Conservation (phyloP, 768 basidiomycete species). For the Polyporus arcularius region DNA sequence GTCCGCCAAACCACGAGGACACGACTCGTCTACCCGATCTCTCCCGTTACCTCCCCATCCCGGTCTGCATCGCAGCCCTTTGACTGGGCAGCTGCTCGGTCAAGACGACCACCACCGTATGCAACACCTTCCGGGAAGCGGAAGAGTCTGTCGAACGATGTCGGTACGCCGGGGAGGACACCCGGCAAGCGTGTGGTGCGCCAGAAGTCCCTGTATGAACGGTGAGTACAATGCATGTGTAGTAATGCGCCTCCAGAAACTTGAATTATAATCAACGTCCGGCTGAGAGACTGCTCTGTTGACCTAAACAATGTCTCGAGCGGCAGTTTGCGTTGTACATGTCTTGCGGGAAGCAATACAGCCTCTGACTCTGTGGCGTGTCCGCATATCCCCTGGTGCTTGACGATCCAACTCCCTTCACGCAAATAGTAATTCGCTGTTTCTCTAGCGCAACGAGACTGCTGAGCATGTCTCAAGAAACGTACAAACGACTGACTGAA, state of each 20-base stretch:
- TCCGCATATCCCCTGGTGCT: too few relatives aligned
- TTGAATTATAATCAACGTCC: not conserved
- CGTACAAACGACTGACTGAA: not conserved
- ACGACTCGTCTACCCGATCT: conserved; percentile 49
- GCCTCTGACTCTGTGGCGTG: not conserved
- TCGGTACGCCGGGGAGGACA: conserved; percentile 31
- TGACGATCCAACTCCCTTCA: too few relatives aligned
- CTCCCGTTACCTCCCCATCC: conserved; percentile 67
- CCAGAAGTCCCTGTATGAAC: conserved; percentile 64
- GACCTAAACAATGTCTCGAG: not conserved
- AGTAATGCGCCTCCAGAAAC: not conserved
- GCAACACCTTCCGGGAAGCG: conserved; percentile 53
- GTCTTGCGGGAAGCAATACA: not conserved
- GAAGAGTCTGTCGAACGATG: conserved; percentile 26
- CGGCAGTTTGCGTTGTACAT: not conserved
- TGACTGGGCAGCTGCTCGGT: conserved; percentile 86
- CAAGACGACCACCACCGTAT: conserved; percentile 71
- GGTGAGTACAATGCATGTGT: conserved; percentile 37
- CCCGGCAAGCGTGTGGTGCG: conserved; percentile 58
- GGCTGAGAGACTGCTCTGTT: not conserved
- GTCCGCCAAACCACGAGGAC: conserved; percentile 40
- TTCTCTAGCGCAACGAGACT: too few relatives aligned
- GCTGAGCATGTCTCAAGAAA: not conserved
- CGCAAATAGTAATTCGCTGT: too few relatives aligned
- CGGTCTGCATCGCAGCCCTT: conserved; percentile 77